Conservation (phyloP, 768 basidiomycete species). For the Lyophyllum atratum region DNA sequence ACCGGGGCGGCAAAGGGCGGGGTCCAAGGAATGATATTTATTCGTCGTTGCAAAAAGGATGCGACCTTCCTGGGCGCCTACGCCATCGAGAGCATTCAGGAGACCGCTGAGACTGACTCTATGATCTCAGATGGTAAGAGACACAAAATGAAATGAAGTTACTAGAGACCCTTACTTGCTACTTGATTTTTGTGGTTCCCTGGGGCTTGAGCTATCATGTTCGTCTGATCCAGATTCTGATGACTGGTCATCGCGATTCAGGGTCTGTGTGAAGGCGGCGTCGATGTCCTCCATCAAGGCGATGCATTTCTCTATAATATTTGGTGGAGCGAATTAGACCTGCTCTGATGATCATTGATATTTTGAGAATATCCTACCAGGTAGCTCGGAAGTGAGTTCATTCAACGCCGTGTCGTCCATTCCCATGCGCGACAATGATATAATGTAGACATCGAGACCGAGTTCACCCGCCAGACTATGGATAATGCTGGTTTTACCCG, state of each 20-base stretch:
- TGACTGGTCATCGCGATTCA: constrained; percentile 23
- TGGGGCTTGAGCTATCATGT: neutral
- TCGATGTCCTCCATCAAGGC: constrained; percentile 78
- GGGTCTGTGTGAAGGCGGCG: constrained; percentile 49
- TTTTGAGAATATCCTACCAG: constrained; percentile 32
- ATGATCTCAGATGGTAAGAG: neutral
- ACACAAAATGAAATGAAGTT: neutral
- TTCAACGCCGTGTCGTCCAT: constrained; percentile 58
- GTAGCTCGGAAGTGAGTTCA: constrained; percentile 52
- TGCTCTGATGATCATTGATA: neutral
- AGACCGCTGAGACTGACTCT: constrained; percentile 72
- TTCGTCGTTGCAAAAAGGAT: constrained; percentile 82
- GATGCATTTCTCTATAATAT: constrained; percentile 43
- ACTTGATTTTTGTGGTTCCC: constrained; percentile 9
- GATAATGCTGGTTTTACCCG: constrained; percentile 80
- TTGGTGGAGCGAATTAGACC: neutral
- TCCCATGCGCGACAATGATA: constrained; percentile 57
- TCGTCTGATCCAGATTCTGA: neutral
- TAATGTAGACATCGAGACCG: constrained; percentile 69
- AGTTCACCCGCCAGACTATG: constrained; percentile 79
- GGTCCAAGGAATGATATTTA: constrained; percentile 67
- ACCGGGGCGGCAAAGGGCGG: constrained; percentile 75
- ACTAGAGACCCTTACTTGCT: constrained; percentile 10
- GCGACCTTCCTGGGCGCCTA: constrained; percentile 81
- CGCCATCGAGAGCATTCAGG: constrained; percentile 78